Base-by-base conservation (phyloP, 768 basidiomycete species). In the Neoboletus subvelutipes region DNA sequence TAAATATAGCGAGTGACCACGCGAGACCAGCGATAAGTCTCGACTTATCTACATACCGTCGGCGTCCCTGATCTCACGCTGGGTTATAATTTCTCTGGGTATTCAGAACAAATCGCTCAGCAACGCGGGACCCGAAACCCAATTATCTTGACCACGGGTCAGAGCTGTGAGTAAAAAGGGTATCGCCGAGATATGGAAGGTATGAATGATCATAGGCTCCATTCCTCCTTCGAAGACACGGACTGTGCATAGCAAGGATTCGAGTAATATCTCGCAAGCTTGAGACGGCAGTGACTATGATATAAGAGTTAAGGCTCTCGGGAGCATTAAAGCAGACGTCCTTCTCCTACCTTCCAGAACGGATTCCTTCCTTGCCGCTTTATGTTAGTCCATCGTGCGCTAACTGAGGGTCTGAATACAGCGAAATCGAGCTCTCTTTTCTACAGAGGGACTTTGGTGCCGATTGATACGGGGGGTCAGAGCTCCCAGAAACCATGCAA, bases 341-440 rank as follows among this genome's bases (percentile, higher is more conserved):
- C 67, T 84, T 54, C 77, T 85, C 37, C 80, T 84, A 76, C 82
- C 83, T 4, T 77, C 77, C 57, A 83, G 78, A 71, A 82, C 82
- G 6, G 83, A 85, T 59, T 64, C 83, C 31, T 83, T 81, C 61
- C 84, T 84, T 64, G 75, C 82, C 29, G 81, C 39, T 36, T 43
- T 6, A 29, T 50, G 17, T 28, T 28, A 3, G 7, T 26, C 12
- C 26, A 20, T 22, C 26, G 17, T 31, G 8, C 24, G n/a, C 45
- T 50, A 36, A 57, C 31, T 28, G 42, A 36, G 4, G 7, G 81
- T 82, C 82, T 1, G 80, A 83, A 62, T 80, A 83, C 64, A 83
- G 76, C 59, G 73, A 78, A 63, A 67, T 64, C 15, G 82, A 85
- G n/a, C n/a, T n/a, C n/a, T 63, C 71, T 0, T 67, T 71, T 37